Evolutionary conservation across 352 stramenopile genomes (phyloP), one percentile per base, ranked within the genome.

Genomic region (Phytophthora sojae): DNA sequence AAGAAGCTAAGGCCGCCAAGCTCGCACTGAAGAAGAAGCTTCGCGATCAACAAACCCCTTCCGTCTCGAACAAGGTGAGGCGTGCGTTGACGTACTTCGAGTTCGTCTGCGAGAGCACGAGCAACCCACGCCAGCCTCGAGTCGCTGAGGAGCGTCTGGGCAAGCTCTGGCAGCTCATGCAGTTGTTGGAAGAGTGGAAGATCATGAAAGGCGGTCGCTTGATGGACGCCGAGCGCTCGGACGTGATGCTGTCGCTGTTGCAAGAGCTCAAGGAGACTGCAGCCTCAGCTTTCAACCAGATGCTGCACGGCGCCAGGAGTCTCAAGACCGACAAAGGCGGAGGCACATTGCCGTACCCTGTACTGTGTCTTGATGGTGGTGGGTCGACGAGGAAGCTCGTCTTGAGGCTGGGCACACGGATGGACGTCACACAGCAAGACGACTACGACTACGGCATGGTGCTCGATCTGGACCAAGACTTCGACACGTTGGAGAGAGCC

Each of bases 141-240:
- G 79, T 82, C 11, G 72, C 52, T 17, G 78, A 90, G 49, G 77
- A 86, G 45, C 76, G 85, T 1, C 77, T 95, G 12, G 79, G 80
- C 9, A 95, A 93, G 64, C 65, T 95, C 21, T 95, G 85, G 86
- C 79, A 89, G 62, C 87, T 84, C 57, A 82, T 86, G 54, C 86
- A 95, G 65, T 67, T 83, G 26, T 68, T 95, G 19, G 85, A 94
- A 58, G 82, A 94, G 72, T 90, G 81, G 79, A 93, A 91, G 44
- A 69, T 94, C n/a, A 81, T 82, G 57, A 93, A 92, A 70, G 62
- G 64, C 21, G 88, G 88, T 0, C 77, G 86, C 11, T 71, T 94
- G 42, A 23, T 93, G 2, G 85, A 95, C 12, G 86, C 77, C 1
- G 86, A 92, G 57, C 84, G 69, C 60, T 85, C 73, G 0, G 57